Conservation (phyloP, 2,329 filamentous ascomycete genomes). For the Fusarium heterosporum region DNA sequence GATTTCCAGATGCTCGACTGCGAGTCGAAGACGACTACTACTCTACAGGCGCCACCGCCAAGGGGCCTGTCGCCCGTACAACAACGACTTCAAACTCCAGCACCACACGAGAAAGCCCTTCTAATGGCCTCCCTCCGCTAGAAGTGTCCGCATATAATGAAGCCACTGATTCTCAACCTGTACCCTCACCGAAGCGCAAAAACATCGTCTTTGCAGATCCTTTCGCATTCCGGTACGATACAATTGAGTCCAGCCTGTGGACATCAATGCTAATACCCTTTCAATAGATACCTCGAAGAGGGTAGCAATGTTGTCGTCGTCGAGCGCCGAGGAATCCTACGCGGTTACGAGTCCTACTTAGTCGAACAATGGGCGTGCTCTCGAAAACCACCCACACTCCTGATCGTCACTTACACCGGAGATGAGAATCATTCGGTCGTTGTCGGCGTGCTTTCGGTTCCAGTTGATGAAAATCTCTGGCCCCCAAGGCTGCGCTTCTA, state of each 20-base stretch:
- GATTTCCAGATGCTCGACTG: slow-evolving; percentile 49
- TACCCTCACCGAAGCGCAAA: slow-evolving; percentile 50
- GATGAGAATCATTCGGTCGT: slow-evolving; percentile 82
- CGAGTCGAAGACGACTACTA: slow-evolving; percentile 48
- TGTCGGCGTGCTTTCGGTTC: slow-evolving; percentile 84
- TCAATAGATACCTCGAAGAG: slow-evolving; percentile 80
- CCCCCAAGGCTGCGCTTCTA: slow-evolving; percentile 83
- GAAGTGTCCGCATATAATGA: slow-evolving; percentile 39
- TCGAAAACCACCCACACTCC: slow-evolving; percentile 86
- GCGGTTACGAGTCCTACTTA: slow-evolving; percentile 91
- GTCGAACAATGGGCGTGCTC: slow-evolving; percentile 99
- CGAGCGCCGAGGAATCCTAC: slow-evolving; percentile 75
- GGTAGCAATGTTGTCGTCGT: slow-evolving; percentile 81
- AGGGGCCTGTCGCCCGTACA: slow-evolving; percentile 39
- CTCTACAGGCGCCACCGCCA: slow-evolving; percentile 30
- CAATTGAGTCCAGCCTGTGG: neutral
- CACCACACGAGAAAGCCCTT: slow-evolving; percentile 38
- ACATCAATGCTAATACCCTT: slow-evolving; percentile 18
- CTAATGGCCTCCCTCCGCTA: slow-evolving; percentile 37
- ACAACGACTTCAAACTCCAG: slow-evolving; percentile 25
- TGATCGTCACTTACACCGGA: slow-evolving; percentile 93
- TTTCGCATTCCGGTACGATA: slow-evolving; percentile 65
- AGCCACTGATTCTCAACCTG: slow-evolving; percentile 20
- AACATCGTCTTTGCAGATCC: slow-evolving; percentile 69
- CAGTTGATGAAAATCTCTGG: slow-evolving; percentile 83